Conservation (phyloP, 805 yeast species). For the Ogataea pini region DNA sequence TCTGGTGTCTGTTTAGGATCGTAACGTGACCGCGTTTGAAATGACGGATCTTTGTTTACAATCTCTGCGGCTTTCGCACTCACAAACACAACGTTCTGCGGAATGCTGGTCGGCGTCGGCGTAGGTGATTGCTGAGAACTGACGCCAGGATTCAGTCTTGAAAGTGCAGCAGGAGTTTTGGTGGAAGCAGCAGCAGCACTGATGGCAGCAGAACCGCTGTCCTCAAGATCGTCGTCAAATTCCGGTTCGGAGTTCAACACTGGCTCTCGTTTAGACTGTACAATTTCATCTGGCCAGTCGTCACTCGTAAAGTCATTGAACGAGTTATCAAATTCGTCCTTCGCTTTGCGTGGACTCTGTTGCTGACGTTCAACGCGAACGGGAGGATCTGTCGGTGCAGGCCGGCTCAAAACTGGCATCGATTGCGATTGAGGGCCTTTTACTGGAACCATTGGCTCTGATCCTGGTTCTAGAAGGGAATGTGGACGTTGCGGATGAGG, state of each 20-base stretch:
- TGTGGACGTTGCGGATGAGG: slow-evolving; percentile 4
- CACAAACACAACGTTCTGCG: slow-evolving; percentile 45
- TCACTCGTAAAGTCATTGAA: slow-evolving; percentile 49
- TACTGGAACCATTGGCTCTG: slow-evolving; percentile 4
- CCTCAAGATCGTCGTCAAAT: slow-evolving; percentile 27
- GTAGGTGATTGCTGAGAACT: slow-evolving; percentile 11
- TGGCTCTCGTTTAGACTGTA: slow-evolving; percentile 11
- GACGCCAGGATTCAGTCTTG: neutral
- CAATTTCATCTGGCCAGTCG: slow-evolving; percentile 36
- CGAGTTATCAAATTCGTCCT: slow-evolving; percentile 46
- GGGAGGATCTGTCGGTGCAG: neutral
- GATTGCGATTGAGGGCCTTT: slow-evolving; percentile 15
- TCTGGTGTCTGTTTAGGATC: slow-evolving; percentile 60
- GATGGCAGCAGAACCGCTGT: neutral
- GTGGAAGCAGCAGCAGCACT: neutral
- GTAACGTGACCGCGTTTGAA: slow-evolving; percentile 44
- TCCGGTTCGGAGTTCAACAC: slow-evolving; percentile 31
- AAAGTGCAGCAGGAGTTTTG: neutral
- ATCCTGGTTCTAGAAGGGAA: slow-evolving; percentile 12
- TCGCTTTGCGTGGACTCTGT: slow-evolving; percentile 1
- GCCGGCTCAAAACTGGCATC: slow-evolving; percentile 11
- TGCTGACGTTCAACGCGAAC: neutral
- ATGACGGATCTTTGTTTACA: slow-evolving; percentile 46
- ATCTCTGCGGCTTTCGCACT: slow-evolving; percentile 65
- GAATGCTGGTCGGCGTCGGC: slow-evolving; percentile 23